These are phyloP conservation scores for Phaeosphaeriaceae sp. DNA, from an alignment of 2,329 filamentous ascomycete species.

Conservation along the genomic window DNA sequence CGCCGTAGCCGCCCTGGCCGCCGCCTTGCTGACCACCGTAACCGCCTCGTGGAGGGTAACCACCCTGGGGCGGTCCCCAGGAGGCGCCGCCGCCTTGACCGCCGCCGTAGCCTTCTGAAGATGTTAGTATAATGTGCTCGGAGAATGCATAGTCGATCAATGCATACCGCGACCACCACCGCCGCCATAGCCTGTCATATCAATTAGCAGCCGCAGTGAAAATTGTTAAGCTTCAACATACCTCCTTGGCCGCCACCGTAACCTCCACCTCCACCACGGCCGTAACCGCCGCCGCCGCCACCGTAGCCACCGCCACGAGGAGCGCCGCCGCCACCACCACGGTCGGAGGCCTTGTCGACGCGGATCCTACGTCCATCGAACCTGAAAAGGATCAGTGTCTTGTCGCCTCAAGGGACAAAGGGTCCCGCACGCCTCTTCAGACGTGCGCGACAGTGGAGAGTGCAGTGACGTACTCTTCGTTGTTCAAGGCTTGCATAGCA, in stretches of 20 bases:
- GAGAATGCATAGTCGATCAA: not conserved
- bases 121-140: not conserved
- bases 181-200: conserved; percentile 24
- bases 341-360: conserved; percentile 92
- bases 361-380: conserved; percentile 95
- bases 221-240: conserved; percentile 5
- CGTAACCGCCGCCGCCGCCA: conserved; percentile 43
- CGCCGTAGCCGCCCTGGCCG: conserved; percentile 32
- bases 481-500: conserved; percentile 83
- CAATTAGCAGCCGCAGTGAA: not conserved
- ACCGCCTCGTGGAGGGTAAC: conserved; percentile 38
- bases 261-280: conserved; percentile 38
- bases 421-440: not conserved
- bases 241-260: conserved; percentile 36
- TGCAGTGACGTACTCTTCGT: conserved; percentile 75
- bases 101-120: conserved; percentile 28
- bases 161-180: conserved; percentile 43
- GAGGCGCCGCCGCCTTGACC: conserved; percentile 31
- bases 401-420: not conserved
- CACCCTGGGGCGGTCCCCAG: conserved; percentile 34
- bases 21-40: conserved; percentile 37
- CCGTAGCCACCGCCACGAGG: conserved; percentile 45
- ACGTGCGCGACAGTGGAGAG: not conserved
- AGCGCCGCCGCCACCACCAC: conserved; percentile 60
- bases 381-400: conserved; percentile 55